A percentile compares a stretch with the other conserved stretches of the same genome.
phyloP scores from a whole-genome alignment of 768 basidiomycete genomes.

The Calocera viscosa region DNA sequence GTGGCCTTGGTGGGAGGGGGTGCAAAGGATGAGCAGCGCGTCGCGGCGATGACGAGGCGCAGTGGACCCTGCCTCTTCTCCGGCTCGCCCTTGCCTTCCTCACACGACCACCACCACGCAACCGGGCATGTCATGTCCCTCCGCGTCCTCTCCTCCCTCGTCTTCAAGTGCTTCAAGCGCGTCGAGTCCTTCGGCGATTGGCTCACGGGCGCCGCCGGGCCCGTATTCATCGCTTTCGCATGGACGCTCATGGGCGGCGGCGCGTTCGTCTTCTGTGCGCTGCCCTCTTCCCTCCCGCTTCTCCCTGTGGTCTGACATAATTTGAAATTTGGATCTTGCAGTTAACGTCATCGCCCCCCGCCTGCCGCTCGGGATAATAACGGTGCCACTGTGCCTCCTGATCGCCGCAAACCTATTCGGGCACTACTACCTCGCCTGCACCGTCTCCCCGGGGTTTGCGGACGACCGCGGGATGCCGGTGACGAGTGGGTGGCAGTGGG shows the following conservation, averaged over 20 bases:
- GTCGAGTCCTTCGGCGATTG: conserved; percentile 65
- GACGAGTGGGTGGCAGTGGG: background rate
- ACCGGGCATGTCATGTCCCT: conserved; percentile 12
- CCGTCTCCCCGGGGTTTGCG: conserved; percentile 66
- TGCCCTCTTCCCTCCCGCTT: background rate
- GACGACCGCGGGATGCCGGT: conserved; percentile 30
- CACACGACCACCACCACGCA: background rate
- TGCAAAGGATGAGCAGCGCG: background rate
- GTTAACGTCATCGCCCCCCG: conserved; percentile 68
- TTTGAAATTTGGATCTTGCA: conserved; percentile 24
- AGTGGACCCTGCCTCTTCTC: background rate
- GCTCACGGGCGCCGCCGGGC: conserved; percentile 82
- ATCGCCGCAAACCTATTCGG: conserved; percentile 61
- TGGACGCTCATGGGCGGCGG: conserved; percentile 56
- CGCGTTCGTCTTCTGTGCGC: conserved; percentile 5
- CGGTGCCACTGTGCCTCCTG: conserved; percentile 56
- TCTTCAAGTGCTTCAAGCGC: conserved; percentile 50
- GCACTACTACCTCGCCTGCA: conserved; percentile 81
- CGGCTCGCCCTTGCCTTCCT: background rate
- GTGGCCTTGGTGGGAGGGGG: background rate
- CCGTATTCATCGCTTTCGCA: conserved; percentile 77
- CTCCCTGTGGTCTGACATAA: too few species aligned
- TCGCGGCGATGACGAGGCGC: background rate
- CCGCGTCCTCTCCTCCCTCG: conserved; percentile 22
- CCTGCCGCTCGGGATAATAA: conserved; percentile 46